Percentiles rank a stretch among this genome's conserved stretches.
Conservation (phyloP, 495 filamentous ascomycete species). For the Delitschia confertaspora region DNA sequence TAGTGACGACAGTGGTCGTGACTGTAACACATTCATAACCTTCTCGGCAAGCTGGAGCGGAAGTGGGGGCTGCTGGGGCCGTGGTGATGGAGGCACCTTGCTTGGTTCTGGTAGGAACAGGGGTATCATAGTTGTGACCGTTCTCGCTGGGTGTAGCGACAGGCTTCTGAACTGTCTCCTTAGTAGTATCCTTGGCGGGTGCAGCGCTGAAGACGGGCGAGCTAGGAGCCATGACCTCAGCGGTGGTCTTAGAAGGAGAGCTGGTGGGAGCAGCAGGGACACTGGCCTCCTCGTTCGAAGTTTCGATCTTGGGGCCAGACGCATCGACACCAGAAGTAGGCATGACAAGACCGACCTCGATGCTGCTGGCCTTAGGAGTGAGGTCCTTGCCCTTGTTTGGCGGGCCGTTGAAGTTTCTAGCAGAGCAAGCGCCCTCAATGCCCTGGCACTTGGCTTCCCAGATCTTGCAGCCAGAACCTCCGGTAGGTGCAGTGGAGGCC, state of each 20-base stretch:
- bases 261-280: background rate
- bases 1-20: constrained; percentile 12
- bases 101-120: background rate
- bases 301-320: too few relatives aligned
- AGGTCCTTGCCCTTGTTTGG: constrained; percentile 45
- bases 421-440: constrained; percentile 41
- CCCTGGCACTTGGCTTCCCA: constrained; percentile 54
- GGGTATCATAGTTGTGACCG: background rate
- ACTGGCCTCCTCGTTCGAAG: background rate
- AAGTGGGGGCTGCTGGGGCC: constrained; percentile 8
- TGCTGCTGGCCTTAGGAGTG: constrained; percentile 27
- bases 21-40: constrained; percentile 12
- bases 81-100: background rate
- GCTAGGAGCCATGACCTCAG: background rate
- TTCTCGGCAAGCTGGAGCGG: background rate
- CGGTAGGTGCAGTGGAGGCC: constrained; percentile 47
- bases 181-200: background rate
- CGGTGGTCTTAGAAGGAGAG: background rate
- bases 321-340: constrained; percentile 8
- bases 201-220: background rate
- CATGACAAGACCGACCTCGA: constrained; percentile 22
- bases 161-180: background rate
- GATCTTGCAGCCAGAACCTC: constrained; percentile 45
- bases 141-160: background rate
- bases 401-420: constrained; percentile 47